Evolutionary conservation across 2,329 filamentous ascomycete species (phyloP), one percentile per base, ranked within the genome.

Genomic region (Verticillium nubilum): DNA sequence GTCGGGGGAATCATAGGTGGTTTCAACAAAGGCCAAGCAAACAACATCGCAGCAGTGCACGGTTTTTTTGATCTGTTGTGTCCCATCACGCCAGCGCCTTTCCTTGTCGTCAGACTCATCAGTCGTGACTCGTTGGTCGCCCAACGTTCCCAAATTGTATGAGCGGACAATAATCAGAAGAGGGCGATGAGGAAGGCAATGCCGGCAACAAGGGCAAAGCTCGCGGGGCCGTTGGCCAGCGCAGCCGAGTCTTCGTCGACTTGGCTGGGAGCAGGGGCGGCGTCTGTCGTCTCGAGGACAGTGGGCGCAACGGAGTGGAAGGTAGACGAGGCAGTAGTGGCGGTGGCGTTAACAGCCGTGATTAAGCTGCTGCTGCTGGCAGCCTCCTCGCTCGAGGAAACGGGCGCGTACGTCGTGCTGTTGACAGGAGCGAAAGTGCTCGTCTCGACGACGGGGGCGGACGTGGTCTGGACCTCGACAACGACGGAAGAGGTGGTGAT

Each of bases 31-130:
- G 56, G 58, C 53, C 56, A 63, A 61, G 50, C 55, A 50, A 61
- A 57, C 42, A 63, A 63, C 61, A 63, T 63, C 53, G 47, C 59
- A 56, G 55, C 62, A 63, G 58, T 54, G 61, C 61, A 64, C 61
- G 54, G 37, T 9, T 35, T 52, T 28, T 37, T 37, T 47, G 42
- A 57, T 35, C 17, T 52, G 31, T 27, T 56, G 52, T 54, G 31
- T 54, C n/a, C 56, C 52, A 56, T 57, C 50, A 53, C 33, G 23
- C 37, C 37, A 56, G 58, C 57, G 55, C 60, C 54, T 58, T 61
- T 19, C 7, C 19, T 52, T 50, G 28, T 62, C 61, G 42, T 64
- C 35, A 60, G n/a, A 58, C 61, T 64, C 61, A 52, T 63, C 57
- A 64, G 61, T 55, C 59, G 52, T 61, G 62, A 61, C 50, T 42